phyloP scores from a whole-genome alignment of 768 basidiomycete genomes.

The Mycena capillaripes region DNA sequence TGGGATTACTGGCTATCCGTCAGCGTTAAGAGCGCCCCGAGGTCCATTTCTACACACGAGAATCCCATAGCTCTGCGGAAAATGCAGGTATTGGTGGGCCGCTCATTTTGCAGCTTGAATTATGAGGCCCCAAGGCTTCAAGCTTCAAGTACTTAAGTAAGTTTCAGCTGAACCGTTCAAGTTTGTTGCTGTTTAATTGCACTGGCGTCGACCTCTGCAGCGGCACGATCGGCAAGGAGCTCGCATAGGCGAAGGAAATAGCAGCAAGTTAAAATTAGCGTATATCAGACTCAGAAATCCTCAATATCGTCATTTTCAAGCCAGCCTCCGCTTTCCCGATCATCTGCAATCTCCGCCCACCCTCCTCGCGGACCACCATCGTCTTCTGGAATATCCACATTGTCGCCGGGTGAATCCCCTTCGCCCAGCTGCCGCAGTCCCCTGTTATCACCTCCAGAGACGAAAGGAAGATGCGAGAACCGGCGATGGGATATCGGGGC shows the following conservation, averaged over 20 bases:
- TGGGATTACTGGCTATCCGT: conserved; percentile 25
- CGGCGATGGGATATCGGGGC: conserved; percentile 55
- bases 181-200: conserved; percentile 23
- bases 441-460: conserved; percentile 48
- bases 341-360: conserved; percentile 42
- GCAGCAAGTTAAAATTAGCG: neutral
- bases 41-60: conserved; percentile 20
- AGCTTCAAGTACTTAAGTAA: too few species aligned
- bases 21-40: neutral
- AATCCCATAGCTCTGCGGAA: conserved; percentile 31
- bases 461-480: conserved; percentile 70
- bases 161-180: too few species aligned
- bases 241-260: too few species aligned
- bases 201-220: neutral
- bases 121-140: too few species aligned
- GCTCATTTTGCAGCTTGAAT: neutral
- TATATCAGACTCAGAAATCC: conserved; percentile 42
- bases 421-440: conserved; percentile 51
- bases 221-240: neutral
- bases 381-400: conserved; percentile 30
- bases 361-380: conserved; percentile 27
- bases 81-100: conserved; percentile 2
- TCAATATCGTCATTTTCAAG: conserved; percentile 42
- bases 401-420: conserved; percentile 43
- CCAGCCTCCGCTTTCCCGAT: conserved; percentile 53